Evolutionary conservation across 2,329 filamentous ascomycete genomes (phyloP).

Genomic region (Aureobasidium sp.): DNA sequence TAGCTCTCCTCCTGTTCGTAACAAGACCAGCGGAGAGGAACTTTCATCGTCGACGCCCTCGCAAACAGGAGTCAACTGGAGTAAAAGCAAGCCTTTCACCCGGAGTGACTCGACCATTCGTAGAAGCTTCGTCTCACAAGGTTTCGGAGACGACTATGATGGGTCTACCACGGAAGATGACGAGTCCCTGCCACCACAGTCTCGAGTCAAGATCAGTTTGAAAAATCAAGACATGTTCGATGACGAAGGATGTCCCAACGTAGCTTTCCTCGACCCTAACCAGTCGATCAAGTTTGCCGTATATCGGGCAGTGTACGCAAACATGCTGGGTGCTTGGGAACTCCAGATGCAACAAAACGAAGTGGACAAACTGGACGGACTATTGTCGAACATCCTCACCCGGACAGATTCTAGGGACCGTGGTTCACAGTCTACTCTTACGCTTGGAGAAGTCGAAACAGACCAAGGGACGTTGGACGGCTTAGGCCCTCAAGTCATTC

Average conservation of each 20-base stretch:
- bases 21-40: constrained; percentile 28
- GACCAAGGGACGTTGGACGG: neutral
- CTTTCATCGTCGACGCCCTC: constrained; percentile 34
- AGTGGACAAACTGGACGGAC: constrained; percentile 47
- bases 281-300: constrained; percentile 40
- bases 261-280: constrained; percentile 41
- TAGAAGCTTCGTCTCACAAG: constrained; percentile 17
- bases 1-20: constrained; percentile 27
- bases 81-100: constrained; percentile 26
- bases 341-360: constrained; percentile 47
- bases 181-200: constrained; percentile 23
- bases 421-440: constrained; percentile 12
- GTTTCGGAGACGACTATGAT: constrained; percentile 20
- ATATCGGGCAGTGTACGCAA: constrained; percentile 50
- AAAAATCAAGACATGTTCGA: constrained; percentile 51
- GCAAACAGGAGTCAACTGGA: constrained; percentile 37
- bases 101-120: constrained; percentile 22
- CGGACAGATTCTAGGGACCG: constrained; percentile 1
- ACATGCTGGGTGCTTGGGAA: constrained; percentile 51
- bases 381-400: constrained; percentile 26
- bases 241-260: constrained; percentile 37
- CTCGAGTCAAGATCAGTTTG: constrained; percentile 40
- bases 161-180: constrained; percentile 29
- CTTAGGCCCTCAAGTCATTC: neutral
- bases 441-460: neutral